Percentiles rank a stretch among this genome's conserved stretches.
Conservation (phyloP, 78 protist genomes). For the Trichosphaerium sp. region DNA sequence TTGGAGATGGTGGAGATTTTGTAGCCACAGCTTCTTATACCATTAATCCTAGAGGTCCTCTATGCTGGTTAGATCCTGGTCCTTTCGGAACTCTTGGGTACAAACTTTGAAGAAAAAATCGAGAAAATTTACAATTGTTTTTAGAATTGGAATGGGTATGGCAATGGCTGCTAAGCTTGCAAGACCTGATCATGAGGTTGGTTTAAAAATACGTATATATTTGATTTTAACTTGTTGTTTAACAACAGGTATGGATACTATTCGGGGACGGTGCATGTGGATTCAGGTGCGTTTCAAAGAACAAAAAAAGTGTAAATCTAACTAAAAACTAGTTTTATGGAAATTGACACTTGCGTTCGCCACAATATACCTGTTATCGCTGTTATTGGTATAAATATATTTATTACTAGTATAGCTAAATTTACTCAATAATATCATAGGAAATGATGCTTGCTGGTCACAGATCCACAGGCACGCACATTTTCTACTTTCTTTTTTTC, state of each 20-base stretch:
- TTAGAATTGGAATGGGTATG: conserved; percentile 68
- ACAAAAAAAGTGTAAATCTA: too few relatives aligned
- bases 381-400: too few relatives aligned
- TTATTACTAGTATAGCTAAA: too few relatives aligned
- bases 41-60: conserved; percentile 54
- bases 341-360: conserved; percentile 56
- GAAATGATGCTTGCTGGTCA: conserved; percentile 72
- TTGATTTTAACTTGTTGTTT: too few relatives aligned
- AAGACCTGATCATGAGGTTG: conserved; percentile 48
- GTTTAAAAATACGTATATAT: too few relatives aligned
- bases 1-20: conserved; percentile 76
- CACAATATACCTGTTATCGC: conserved; percentile 43
- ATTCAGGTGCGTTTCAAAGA: too few relatives aligned
- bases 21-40: conserved; percentile 59
- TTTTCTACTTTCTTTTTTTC: too few relatives aligned
- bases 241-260: conserved; percentile 37
- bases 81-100: conserved; percentile 68
- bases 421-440: too few relatives aligned
- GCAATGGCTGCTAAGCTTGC: conserved; percentile 59
- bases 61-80: conserved; percentile 71
- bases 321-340: too few relatives aligned
- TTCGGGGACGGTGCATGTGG: conserved; percentile 75
- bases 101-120: too few relatives aligned
- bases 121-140: too few relatives aligned
- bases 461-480: conserved; percentile 56